A percentile compares a stretch with the other conserved stretches of the same genome.
Evolutionary conservation across 495 filamentous ascomycete species (phyloP).

Genomic region (Penicillium desertorum): DNA sequence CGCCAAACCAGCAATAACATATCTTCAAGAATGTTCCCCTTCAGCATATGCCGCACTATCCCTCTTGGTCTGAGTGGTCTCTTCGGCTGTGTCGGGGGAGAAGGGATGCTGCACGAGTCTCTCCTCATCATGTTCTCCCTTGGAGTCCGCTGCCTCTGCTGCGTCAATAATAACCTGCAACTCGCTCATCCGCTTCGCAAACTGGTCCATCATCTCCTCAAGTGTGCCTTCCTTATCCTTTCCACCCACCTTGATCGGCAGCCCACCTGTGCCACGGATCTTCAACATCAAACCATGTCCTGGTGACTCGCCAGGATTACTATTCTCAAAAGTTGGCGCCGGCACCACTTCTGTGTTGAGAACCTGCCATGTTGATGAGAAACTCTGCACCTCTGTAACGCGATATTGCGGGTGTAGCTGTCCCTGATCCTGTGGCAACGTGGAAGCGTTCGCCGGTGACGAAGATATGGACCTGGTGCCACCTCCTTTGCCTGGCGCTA

Average conservation of each 20-base stretch:
- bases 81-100: neutral
- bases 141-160: conserved; percentile 13
- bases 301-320: conserved; percentile 30
- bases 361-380: conserved; percentile 55
- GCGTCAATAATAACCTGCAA: conserved; percentile 47
- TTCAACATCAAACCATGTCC: conserved; percentile 61
- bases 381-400: conserved; percentile 48
- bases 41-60: neutral
- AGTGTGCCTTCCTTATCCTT: conserved; percentile 38
- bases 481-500: conserved; percentile 8
- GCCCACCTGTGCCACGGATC: conserved; percentile 57
- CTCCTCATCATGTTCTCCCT: neutral
- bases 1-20: neutral
- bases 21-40: neutral
- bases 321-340: conserved; percentile 61
- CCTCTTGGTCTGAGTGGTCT: neutral
- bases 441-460: conserved; percentile 17
- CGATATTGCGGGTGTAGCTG: conserved; percentile 32
- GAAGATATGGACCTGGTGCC: conserved; percentile 23
- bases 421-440: conserved; percentile 31
- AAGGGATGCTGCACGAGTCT: conserved; percentile 1
- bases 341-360: conserved; percentile 47
- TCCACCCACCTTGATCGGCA: conserved; percentile 29
- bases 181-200: conserved; percentile 62
- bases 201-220: conserved; percentile 62